Conservation (phyloP, 352 stramenopile species). For the Globisporangium viniferum region DNA sequence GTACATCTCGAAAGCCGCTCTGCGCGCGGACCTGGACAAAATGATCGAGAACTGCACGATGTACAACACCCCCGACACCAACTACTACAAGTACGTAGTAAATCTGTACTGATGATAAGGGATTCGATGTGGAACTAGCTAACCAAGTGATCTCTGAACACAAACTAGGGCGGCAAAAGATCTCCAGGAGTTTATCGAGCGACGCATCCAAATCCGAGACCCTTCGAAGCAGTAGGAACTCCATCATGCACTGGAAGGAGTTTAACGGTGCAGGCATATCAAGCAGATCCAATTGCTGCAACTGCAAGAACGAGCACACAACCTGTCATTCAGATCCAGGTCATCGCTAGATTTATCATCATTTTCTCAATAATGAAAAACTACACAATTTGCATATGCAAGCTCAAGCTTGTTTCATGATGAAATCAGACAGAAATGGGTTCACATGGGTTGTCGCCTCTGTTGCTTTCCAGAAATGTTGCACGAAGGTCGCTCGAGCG, state of each 20-base stretch:
- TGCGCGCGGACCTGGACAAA: conserved; percentile 93
- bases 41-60: conserved; percentile 98
- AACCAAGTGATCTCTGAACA: not conserved
- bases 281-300: not conserved
- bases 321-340: not conserved
- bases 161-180: conserved; percentile 63
- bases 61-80: conserved; percentile 96
- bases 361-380: conserved; percentile 1
- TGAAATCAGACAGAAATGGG: not conserved
- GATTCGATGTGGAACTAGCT: not conserved
- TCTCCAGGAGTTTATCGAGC: conserved; percentile 71
- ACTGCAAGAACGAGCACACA: not conserved
- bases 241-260: not conserved
- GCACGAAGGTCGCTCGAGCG: conserved; percentile 6
- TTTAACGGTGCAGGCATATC: not conserved
- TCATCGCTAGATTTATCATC: not conserved
- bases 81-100: conserved; percentile 94
- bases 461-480: not conserved
- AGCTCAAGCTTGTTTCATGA: not conserved
- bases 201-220: conserved; percentile 57
- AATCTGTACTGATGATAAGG: not conserved
- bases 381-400: not conserved
- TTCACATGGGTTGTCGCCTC: not conserved
- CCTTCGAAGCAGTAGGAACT: conserved; percentile 11
- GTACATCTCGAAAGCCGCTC: conserved; percentile 91